Base-by-base conservation (phyloP, 2,329 filamentous ascomycete genomes). In the Orbilia quercus region DNA sequence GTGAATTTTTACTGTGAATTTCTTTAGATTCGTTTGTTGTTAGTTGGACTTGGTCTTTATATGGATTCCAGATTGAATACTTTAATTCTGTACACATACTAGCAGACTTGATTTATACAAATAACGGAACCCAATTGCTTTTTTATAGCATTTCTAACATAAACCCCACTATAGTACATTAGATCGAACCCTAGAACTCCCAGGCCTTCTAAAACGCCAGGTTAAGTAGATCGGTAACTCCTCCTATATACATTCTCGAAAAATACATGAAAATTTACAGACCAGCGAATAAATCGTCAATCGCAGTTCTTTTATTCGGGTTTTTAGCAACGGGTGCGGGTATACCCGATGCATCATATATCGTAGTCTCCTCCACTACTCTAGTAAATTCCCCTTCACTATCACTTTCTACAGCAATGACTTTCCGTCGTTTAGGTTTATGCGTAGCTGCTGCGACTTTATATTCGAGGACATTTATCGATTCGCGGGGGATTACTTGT, bases 261-360 rank as follows among this genome's bases (percentile, higher is more conserved):
- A n/a, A n/a, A 40, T 18, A 4, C 12, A 16, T 42, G 14, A n/a
- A 2, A 50, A 54, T 20, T 63, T 23, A 71, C 3, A 71, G 36
- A n/a, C 34, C 67, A 1, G 59, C 59, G 34, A 72, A 72, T 28
- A 72, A 42, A 48, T 72, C 67, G 34, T 72, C 67, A 7, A 72
- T 72, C 1, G 59, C 67, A 1, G 67, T 72, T 42, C 67, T 47
- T 38, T 57, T 70, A 42, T 53, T 45, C 7, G 42, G 11, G 2
- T 22, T 59, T 6, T 25, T 31, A 31, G 28, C 9, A 31, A n/a
- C n/a, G n/a, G 28, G 28, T 31, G 28, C 16, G n/a, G 44, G 28
- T 60, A 42, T 28, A 28, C 7, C 22, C 14, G 20, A 23, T 25
- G 3, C 28, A 5, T 38, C 31, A 34, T n/a, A 28, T 23, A 34